Evolutionary conservation across 164 flowering plant genomes (phyloP).

Genomic region (Annona squamosa): DNA sequence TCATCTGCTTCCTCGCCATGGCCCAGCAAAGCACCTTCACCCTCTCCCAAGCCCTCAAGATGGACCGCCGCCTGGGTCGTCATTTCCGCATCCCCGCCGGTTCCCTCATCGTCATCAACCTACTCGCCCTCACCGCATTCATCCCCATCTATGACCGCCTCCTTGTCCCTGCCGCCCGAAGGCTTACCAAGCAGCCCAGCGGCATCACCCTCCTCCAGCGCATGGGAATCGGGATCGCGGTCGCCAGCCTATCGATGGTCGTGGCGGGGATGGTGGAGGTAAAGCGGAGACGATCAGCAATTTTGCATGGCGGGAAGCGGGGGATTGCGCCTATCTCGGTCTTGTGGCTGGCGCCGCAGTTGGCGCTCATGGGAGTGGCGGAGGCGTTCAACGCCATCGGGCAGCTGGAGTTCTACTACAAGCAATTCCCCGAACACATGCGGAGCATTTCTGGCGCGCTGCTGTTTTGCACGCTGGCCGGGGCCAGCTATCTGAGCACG

Average conservation of each 20-base stretch:
- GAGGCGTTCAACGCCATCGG: conserved; percentile 71
- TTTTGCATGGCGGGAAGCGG: neutral
- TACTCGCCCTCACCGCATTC: conserved; percentile 45
- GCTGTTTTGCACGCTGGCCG: conserved; percentile 36
- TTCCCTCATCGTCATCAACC: conserved; percentile 34
- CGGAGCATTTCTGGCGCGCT: conserved; percentile 55
- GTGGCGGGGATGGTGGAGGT: conserved; percentile 30
- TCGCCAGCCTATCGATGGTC: conserved; percentile 26
- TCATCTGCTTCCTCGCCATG: conserved; percentile 38
- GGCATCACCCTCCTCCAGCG: conserved; percentile 69
- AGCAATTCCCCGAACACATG: conserved; percentile 76
- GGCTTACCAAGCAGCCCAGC: conserved; percentile 35
- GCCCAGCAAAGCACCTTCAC: conserved; percentile 53
- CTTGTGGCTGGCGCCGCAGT: conserved; percentile 75
- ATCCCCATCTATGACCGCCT: conserved; percentile 58
- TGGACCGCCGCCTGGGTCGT: conserved; percentile 50
- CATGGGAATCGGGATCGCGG: conserved; percentile 52
- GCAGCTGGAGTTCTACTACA: conserved; percentile 69
- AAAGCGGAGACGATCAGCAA: conserved; percentile 20
- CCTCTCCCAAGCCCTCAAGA: conserved; percentile 46
- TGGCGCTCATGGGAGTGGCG: conserved; percentile 50
- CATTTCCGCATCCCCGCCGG: conserved; percentile 54
- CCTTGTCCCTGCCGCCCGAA: conserved; percentile 36
- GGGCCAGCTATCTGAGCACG: conserved; percentile 52
- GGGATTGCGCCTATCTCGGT: conserved; percentile 11